Evolutionary conservation across 768 basidiomycete species (phyloP), one percentile per base, ranked within the genome.

Genomic region (Glaciozyma martinii): DNA sequence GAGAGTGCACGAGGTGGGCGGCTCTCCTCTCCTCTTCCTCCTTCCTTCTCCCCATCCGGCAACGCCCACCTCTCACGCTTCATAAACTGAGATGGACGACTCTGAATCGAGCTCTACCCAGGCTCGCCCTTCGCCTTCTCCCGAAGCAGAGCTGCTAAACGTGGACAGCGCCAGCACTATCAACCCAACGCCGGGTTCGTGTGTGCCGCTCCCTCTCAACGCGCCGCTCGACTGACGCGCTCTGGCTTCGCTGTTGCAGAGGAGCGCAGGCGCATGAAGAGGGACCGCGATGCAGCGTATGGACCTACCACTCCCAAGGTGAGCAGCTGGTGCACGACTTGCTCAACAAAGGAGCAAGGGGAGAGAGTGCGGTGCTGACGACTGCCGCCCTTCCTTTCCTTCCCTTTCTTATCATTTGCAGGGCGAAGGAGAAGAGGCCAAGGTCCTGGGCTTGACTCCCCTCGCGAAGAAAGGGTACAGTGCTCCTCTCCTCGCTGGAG

Each of bases 381-480:
- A 7, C 46, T 47, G 21, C 16, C 16, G 46, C 16, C 13, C 49
- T 21, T n/a, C 23, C 27, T 25, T 10, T 19, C 46, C 46, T 16
- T 47, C 16, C 25, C 50, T 27, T 4, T 7, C 25, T 52, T 29
- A 55, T 32, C n/a, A 6, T 13, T 40, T 25, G n/a, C 54, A 70
- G 68, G 65, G 68, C 7, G 68, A 70, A 3, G 65, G 53, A 4
- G 63, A 58, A 9, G 64, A 64, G 33, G 6, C 32, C 29, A 60
- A 54, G 30, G 56, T 47, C 3, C 19, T 56, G n/a, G 44, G 57
- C 6, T n/a, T 56, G 32, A 70, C 68, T 1, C 68, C 68, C 1
- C 33, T 62, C 19, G 68, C 68, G n/a, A 70, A 70, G 62, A 64
- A 70, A 40, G 61, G 61, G 66, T 66, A 18, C 50, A 25, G 27